Percentiles rank a stretch among this genome's conserved stretches.
These are phyloP conservation scores for Starmerella apicola DNA, from an alignment of 805 yeast species.

Conservation along the genomic window DNA sequence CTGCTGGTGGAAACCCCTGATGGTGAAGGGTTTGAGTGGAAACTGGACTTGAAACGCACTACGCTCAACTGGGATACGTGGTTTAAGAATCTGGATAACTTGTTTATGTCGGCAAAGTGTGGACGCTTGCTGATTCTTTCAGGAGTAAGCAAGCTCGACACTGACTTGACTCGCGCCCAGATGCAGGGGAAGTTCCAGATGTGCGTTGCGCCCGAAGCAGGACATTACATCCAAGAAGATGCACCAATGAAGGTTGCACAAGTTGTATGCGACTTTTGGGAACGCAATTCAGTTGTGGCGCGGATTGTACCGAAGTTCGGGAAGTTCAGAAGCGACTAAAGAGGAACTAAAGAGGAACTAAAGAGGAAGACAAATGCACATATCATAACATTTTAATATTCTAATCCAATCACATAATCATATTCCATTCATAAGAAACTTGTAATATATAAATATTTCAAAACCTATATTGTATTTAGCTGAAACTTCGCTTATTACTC, in stretches of 20 bases:
- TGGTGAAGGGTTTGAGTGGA: slow-evolving; percentile 39
- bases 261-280: slow-evolving; percentile 32
- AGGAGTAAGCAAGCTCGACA: slow-evolving; percentile 81
- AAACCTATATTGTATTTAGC: not conserved
- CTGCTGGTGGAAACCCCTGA: slow-evolving; percentile 31
- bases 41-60: slow-evolving; percentile 49
- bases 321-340: slow-evolving; percentile 19
- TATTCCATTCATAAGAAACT: no score
- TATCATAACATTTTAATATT: no score
- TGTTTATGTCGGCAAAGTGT: slow-evolving; percentile 38
- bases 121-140: slow-evolving; percentile 71
- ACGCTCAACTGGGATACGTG: slow-evolving; percentile 63
- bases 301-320: slow-evolving; percentile 27
- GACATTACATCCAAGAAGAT: slow-evolving; percentile 96
- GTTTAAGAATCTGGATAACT: slow-evolving; percentile 58
- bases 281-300: slow-evolving; percentile 24
- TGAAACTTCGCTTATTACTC: slow-evolving; percentile 1
- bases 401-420: no score
- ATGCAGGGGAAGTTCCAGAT: slow-evolving; percentile 95
- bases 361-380: no score
- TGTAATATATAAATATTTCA: no score
- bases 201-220: slow-evolving; percentile 65
- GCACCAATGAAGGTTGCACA: slow-evolving; percentile 55
- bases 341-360: no score
- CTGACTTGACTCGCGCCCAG: slow-evolving; percentile 78